phyloP scores from a whole-genome alignment of 306 rosid genomes.

The Begonia loranthoides region DNA sequence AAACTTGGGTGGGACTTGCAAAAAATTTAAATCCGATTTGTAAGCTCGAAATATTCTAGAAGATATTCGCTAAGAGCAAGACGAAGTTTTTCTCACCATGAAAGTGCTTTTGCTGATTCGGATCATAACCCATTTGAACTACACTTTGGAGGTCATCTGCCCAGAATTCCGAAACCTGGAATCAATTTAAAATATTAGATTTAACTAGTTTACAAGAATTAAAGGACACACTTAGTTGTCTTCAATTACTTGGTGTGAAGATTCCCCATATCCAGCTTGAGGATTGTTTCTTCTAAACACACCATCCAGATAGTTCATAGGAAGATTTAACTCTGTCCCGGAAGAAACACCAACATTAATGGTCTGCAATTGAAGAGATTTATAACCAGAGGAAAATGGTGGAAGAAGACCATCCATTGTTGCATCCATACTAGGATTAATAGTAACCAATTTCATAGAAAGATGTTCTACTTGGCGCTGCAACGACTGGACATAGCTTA shows the following conservation, averaged over 20 bases:
- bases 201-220: not conserved
- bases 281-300: slow-evolving; percentile 15
- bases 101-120: slow-evolving; percentile 22
- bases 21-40: too few species aligned
- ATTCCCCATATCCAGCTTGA: slow-evolving; percentile 20
- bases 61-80: too few species aligned
- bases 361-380: slow-evolving; percentile 23
- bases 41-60: too few species aligned
- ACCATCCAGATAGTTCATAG: slow-evolving; percentile 10
- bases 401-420: slow-evolving; percentile 35
- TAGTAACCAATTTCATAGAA: slow-evolving; percentile 48
- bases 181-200: not conserved
- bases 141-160: slow-evolving; percentile 46
- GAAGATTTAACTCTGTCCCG: slow-evolving; percentile 26
- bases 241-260: slow-evolving; percentile 18
- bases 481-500: slow-evolving; percentile 75
- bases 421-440: slow-evolving; percentile 37
- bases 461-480: slow-evolving; percentile 59
- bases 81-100: slow-evolving; percentile 16
- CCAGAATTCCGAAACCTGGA: slow-evolving; percentile 28
- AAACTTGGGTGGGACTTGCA: too few species aligned
- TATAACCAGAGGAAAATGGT: slow-evolving; percentile 25
- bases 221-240: not conserved
- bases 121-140: slow-evolving; percentile 43
- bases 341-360: slow-evolving; percentile 14